Evolutionary conservation across 1,284 basidiomycete species (phyloP), one percentile per base, ranked within the genome.

Genomic region (Termitomyces sp.): DNA sequence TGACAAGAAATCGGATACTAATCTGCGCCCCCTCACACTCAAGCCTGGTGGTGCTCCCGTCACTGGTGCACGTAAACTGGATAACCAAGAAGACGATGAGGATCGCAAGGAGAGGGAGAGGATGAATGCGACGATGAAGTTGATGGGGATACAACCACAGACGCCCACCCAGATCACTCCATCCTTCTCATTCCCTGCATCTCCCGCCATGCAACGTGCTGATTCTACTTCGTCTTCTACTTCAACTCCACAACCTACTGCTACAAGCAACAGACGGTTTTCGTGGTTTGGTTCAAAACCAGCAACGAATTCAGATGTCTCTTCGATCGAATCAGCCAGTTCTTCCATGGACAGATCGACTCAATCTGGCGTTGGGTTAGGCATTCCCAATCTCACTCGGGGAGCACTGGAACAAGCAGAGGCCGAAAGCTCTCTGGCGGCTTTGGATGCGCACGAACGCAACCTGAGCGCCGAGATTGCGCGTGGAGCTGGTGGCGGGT

Each of bases 81-180:
- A 86, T 63, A 93, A 79, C 1, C 75, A 81, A 40, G 93, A 96
- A 70, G 93, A 94, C 64, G 93, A 95, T 50, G 90, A 95, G 56
- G 93, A 96, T 64, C 78, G 82, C 46, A 79, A 79, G 56, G 93
- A 94, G 69, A 78, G 93, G 55, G 91, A 94, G 68, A 82, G 91
- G 13, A 74, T 94, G 56, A 79, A 90, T 63, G 92, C 92, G 10
- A 90, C 90, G 10, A 88, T 95, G 86, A 93, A 93, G 69, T 75
- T 95, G 31, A 92, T 94, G 90, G 93, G 93, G 8, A 90, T 94
- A 55, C 84, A 92, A 64, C 83, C 86, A 43, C 67, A 17, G 21
- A 55, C 73, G 33, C 63, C 73, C 42, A 66, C 72, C 44, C 70
- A 74, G 15, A 69, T 73, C 3, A 61, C 66, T 43, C 62, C 68